These are phyloP conservation scores for Quercus phellos DNA, from an alignment of 331 rosid genomes.

Conservation along the genomic window DNA sequence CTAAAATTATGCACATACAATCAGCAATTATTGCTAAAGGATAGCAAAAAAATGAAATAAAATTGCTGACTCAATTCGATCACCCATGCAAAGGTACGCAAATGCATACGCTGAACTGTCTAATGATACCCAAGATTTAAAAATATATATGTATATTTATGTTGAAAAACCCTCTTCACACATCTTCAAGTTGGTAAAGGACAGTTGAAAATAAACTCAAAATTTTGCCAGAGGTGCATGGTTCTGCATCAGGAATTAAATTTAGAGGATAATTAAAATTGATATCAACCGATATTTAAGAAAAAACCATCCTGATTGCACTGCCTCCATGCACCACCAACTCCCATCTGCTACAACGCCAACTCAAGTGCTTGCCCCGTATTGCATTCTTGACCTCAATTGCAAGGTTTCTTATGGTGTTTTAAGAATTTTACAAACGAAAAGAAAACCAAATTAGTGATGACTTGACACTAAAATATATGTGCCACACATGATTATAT, in stretches of 20 bases:
- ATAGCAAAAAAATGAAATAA: not conserved
- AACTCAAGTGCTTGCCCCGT: too few relatives aligned
- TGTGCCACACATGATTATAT: not conserved
- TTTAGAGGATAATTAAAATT: not conserved
- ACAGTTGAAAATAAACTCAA: too few relatives aligned
- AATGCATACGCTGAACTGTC: not conserved
- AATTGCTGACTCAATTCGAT: not conserved
- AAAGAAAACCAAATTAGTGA: not conserved
- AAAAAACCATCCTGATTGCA: not conserved
- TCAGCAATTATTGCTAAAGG: not conserved
- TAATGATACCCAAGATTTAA: not conserved
- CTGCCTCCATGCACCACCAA: not conserved
- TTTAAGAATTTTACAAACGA: not conserved
- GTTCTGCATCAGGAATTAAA: not conserved
- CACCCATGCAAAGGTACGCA: not conserved
- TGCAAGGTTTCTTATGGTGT: not conserved
- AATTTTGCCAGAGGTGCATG: not conserved
- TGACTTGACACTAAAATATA: not conserved
- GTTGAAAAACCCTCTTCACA: not conserved
- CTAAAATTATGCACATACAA: conserved; percentile 22
- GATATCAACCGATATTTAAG: not conserved
- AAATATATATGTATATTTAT: not conserved
- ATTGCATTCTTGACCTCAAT: not conserved
- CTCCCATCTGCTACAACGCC: not conserved
- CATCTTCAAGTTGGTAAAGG: too few relatives aligned